Evolutionary conservation across 2,329 filamentous ascomycete species (phyloP).

Genomic region (Cordyceps javanica): DNA sequence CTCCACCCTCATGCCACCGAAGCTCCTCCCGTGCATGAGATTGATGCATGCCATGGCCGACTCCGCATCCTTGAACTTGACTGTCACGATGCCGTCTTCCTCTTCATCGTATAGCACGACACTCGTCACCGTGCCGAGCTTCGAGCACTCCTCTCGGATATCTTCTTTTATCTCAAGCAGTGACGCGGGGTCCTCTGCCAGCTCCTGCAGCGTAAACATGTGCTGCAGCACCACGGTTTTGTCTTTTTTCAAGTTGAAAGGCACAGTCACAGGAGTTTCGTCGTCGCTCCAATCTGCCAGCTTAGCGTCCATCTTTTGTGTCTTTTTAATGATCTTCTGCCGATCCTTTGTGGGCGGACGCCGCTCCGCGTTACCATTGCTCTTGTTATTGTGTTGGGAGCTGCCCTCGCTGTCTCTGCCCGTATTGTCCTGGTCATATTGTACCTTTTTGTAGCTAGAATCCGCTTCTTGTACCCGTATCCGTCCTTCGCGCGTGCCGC

Average conservation of each 20-base stretch:
- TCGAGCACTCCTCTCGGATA: constrained; percentile 81
- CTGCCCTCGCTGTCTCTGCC: constrained; percentile 20
- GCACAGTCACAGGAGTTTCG: constrained; percentile 49
- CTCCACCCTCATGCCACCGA: constrained; percentile 64
- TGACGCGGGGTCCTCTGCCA: constrained; percentile 77
- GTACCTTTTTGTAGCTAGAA: constrained; percentile 82
- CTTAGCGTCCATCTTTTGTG: constrained; percentile 84
- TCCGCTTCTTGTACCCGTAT: constrained; percentile 85
- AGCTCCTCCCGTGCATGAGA: constrained; percentile 73
- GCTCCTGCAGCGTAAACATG: constrained; percentile 84
- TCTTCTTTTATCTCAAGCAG: constrained; percentile 92
- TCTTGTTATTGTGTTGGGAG: constrained; percentile 17
- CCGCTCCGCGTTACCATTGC: constrained; percentile 27
- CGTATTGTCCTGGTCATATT: constrained; percentile 48
- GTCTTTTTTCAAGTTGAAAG: constrained; percentile 54
- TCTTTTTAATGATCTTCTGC: constrained; percentile 85
- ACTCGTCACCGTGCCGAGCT: constrained; percentile 82
- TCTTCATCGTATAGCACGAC: constrained; percentile 88
- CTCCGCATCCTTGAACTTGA: constrained; percentile 69
- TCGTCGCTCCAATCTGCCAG: constrained; percentile 96
- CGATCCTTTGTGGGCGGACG: constrained; percentile 54
- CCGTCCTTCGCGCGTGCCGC: constrained; percentile 49
- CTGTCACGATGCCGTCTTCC: constrained; percentile 73
- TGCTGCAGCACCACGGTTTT: constrained; percentile 83
- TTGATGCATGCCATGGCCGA: constrained; percentile 67